These are phyloP conservation scores for Meira nashicola DNA, from an alignment of 1,284 basidiomycete species.

Conservation along the genomic window DNA sequence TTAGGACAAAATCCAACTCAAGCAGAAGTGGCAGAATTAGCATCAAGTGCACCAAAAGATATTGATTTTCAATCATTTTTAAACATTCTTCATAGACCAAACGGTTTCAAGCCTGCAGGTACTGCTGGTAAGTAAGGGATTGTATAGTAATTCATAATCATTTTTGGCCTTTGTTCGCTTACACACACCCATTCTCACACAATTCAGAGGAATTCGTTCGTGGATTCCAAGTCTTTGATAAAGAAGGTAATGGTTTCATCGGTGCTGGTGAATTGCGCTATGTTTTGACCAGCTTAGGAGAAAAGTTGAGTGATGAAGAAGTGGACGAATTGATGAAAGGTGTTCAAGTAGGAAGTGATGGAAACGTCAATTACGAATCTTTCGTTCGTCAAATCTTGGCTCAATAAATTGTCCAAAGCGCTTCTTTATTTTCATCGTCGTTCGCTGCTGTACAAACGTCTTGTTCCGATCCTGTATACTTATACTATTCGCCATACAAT, in stretches of 20 bases:
- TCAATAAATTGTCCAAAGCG: constrained; percentile 29
- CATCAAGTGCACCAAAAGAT: constrained; percentile 68
- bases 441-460: constrained; percentile 1
- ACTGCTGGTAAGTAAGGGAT: constrained; percentile 25
- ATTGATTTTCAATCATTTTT: constrained; percentile 69
- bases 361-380: constrained; percentile 94
- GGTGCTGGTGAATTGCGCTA: constrained; percentile 86
- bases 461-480: neutral
- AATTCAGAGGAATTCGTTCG: constrained; percentile 92
- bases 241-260: constrained; percentile 94
- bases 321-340: constrained; percentile 97
- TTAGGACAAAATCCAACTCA: constrained; percentile 98
- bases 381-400: constrained; percentile 82
- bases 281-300: constrained; percentile 88
- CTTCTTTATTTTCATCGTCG: neutral
- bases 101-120: constrained; percentile 82
- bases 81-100: constrained; percentile 83
- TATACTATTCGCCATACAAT: neutral
- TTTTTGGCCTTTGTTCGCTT: neutral
- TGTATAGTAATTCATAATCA: neutral
- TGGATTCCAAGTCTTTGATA: constrained; percentile 98
- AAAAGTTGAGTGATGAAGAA: constrained; percentile 96
- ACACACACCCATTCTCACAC: neutral
- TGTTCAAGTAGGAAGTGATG: constrained; percentile 82
- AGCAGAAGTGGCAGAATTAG: constrained; percentile 82